Conservation (phyloP, 345 rosid genomes). For the Lepidium sativum region DNA sequence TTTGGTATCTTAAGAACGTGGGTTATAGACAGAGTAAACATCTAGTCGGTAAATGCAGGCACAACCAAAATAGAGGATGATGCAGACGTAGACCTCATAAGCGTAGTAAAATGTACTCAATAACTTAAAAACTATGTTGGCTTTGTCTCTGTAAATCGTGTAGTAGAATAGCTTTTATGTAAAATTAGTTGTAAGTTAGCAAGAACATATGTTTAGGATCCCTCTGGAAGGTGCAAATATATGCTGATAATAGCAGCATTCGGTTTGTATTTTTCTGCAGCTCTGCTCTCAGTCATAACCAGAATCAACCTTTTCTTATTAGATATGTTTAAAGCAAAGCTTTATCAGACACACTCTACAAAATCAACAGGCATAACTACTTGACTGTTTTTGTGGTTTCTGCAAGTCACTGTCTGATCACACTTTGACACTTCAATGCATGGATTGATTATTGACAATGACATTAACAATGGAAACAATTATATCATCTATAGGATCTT, state of each 20-base stretch:
- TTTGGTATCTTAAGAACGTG: slow-evolving; percentile 49
- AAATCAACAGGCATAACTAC: background rate
- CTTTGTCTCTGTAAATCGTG: background rate
- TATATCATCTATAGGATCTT: too few species aligned
- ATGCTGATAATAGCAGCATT: slow-evolving; percentile 18
- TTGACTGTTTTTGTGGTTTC: background rate
- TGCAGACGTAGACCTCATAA: background rate
- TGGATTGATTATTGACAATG: background rate
- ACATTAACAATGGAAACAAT: background rate
- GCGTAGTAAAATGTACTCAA: background rate
- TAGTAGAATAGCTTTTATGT: background rate
- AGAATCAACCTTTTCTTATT: slow-evolving; percentile 53
- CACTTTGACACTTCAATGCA: slow-evolving; percentile 39
- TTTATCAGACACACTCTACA: background rate
- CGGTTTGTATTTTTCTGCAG: slow-evolving; percentile 28
- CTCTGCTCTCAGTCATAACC: slow-evolving; percentile 89
- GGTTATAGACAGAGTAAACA: slow-evolving; percentile 28
- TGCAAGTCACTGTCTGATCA: slow-evolving; percentile 65
- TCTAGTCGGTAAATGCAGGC: background rate
- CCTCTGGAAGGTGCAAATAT: slow-evolving; percentile 25
- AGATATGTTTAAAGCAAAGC: background rate
- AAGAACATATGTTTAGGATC: too few species aligned
- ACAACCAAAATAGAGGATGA: background rate
- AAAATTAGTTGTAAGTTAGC: background rate
- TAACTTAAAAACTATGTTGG: background rate